Base-by-base conservation (phyloP, 768 basidiomycete species). In the Melanogaster broomeanus region DNA sequence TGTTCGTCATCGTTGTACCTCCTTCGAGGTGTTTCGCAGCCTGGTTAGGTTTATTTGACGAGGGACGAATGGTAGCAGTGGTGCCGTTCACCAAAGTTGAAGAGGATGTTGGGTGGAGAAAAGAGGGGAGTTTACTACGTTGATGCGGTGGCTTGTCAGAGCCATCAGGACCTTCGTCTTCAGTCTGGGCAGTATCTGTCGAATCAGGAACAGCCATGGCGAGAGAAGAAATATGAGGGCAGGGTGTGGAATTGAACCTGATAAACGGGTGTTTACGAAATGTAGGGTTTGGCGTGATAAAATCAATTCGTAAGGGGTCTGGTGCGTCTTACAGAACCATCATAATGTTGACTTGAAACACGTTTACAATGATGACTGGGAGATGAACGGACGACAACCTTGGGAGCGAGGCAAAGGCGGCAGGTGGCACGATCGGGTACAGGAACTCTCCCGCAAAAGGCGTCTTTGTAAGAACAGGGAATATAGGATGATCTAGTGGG, bases 141-240 rank as follows among this genome's bases (percentile, higher is more conserved):
- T 51, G 63, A 65, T 75, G 75, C 57, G 81, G 78, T 24, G 82
- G 82, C 72, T 80, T 83, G 67, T 86, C 84, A 61, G 81, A 72
- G 50, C 77, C 72, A 62, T 86, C 84, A 61, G 81, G 72, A 49
- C 77, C 72, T 61, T 86, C 84, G 51, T 76, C 74, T 55, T 85
- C 83, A 45, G 77, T 67, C 59, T 77, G 77, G 24, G 80, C 61
- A 34, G 81, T 69, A 54, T 81, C 81, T 61, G 78, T 73, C 48
- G 77, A 70, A 58, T 77, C 74, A 56, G 69, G 73, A 55, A 71
- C 68, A 60, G 71, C 69, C 78, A 81, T 80, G 21, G 21, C 41
- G 41, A 24, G 48, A 27, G 48, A 50, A 49, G 55, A 48, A 31
- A 37, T 43, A 60, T 45, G 35, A n/a, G n/a, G n/a, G n/a, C n/a